Evolutionary conservation across 768 basidiomycete species (phyloP).

Genomic region (Chiua virens): DNA sequence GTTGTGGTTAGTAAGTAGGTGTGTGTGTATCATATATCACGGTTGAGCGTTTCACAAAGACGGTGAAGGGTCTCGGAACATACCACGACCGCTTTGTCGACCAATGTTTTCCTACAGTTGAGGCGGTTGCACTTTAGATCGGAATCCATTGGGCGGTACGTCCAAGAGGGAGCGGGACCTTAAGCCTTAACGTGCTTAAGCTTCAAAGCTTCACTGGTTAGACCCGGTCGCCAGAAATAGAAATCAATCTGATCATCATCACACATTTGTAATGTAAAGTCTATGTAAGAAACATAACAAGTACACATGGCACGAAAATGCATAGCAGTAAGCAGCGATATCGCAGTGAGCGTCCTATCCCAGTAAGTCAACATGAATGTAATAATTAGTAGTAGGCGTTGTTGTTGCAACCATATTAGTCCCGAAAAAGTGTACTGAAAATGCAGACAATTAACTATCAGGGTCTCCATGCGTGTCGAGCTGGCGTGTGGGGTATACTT

Average conservation of each 20-base stretch:
- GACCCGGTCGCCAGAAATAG: conserved; percentile 13
- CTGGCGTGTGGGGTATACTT: conserved; percentile 43
- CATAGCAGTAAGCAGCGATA: conserved; percentile 19
- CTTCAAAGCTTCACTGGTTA: not conserved
- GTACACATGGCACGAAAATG: conserved; percentile 28
- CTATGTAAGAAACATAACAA: conserved; percentile 21
- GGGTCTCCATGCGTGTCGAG: conserved; percentile 66
- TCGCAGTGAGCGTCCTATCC: conserved; percentile 26
- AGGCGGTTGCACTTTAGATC: conserved; percentile 80
- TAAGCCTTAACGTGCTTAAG: no score
- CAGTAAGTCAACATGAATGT: conserved; percentile 29
- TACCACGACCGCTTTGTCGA: conserved; percentile 85
- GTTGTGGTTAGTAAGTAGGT: no score
- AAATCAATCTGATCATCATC: not conserved
- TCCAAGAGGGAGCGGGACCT: not conserved
- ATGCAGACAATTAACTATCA: conserved; percentile 32
- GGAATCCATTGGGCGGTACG: conserved; percentile 54
- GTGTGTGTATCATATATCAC: no score
- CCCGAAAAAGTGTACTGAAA: conserved; percentile 14
- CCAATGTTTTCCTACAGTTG: conserved; percentile 63
- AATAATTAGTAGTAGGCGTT: conserved; percentile 26
- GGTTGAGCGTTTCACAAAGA: not conserved
- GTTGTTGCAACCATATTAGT: conserved; percentile 16
- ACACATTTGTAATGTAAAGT: not conserved
- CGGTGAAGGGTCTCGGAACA: conserved; percentile 31